These are phyloP conservation scores for Epichloe elymi DNA, from an alignment of 2,329 filamentous ascomycete genomes.

Conservation along the genomic window DNA sequence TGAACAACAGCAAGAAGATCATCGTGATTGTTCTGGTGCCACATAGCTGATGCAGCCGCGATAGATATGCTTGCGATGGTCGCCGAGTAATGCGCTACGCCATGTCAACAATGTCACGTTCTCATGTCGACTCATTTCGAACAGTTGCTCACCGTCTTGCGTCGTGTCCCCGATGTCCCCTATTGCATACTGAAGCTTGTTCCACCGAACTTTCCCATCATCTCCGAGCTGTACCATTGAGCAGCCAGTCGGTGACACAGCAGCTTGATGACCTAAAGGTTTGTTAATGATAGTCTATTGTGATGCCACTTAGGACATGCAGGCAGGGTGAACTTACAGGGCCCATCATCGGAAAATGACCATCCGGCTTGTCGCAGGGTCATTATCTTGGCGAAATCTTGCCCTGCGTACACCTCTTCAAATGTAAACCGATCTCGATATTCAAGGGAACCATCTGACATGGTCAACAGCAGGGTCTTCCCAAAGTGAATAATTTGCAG, in stretches of 20 bases:
- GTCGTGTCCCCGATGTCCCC: conserved; percentile 34
- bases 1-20: conserved; percentile 60
- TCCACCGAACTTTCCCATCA: conserved; percentile 47
- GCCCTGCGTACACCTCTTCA: conserved; percentile 50
- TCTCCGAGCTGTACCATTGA: conserved; percentile 46
- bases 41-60: conserved; percentile 32
- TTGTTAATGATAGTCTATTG: conserved; percentile 6
- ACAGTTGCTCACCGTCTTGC: conserved; percentile 31
- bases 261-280: conserved; percentile 40
- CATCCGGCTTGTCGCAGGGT: conserved; percentile 70
- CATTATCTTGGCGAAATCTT: conserved; percentile 51
- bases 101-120: conserved; percentile 7
- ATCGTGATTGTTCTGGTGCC: conserved; percentile 43
- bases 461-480: conserved; percentile 57
- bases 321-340: conserved; percentile 36
- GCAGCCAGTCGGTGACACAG: conserved; percentile 46
- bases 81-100: conserved; percentile 38
- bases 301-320: background rate
- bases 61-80: conserved; percentile 49
- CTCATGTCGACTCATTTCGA: background rate
- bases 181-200: conserved; percentile 35
- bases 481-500: conserved; percentile 57
- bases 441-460: conserved; percentile 70
- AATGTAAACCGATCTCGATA: conserved; percentile 67
- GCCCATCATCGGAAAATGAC: conserved; percentile 49